These are phyloP conservation scores for Arthonia radiata DNA, from an alignment of 495 filamentous ascomycete species.

Conservation along the genomic window DNA sequence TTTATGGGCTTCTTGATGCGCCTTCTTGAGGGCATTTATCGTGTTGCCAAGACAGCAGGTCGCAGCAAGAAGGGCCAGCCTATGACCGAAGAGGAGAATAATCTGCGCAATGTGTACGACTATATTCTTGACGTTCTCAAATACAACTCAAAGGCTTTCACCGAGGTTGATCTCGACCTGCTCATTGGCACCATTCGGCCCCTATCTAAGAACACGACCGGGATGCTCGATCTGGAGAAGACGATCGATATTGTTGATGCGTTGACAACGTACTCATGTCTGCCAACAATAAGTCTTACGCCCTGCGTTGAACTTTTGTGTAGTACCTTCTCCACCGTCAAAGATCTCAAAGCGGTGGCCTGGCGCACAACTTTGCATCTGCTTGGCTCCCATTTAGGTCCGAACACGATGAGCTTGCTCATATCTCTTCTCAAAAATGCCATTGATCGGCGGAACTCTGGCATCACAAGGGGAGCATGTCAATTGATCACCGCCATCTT, in stretches of 20 bases:
- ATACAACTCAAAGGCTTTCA: slow-evolving; percentile 55
- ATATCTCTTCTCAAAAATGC: too few relatives aligned
- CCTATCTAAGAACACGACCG: slow-evolving; percentile 52
- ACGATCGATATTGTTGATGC: slow-evolving; percentile 56
- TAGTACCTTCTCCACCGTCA: slow-evolving; percentile 54
- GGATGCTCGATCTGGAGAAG: slow-evolving; percentile 46
- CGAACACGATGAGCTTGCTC: too few relatives aligned
- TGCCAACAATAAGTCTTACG: slow-evolving; percentile 40
- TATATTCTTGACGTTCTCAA: slow-evolving; percentile 61
- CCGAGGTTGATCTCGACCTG: slow-evolving; percentile 34
- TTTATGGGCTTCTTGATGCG: slow-evolving; percentile 29
- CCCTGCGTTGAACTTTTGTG: slow-evolving; percentile 58
- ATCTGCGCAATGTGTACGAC: slow-evolving; percentile 41
- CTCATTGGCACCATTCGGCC: slow-evolving; percentile 43
- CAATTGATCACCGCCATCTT: too few relatives aligned
- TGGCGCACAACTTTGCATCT: slow-evolving; percentile 57
- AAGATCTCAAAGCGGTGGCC: slow-evolving; percentile 38
- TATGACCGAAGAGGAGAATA: slow-evolving; percentile 36
- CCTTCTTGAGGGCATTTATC: slow-evolving; percentile 32
- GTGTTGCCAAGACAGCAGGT: slow-evolving; percentile 16
- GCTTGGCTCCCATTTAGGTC: slow-evolving; percentile 54
- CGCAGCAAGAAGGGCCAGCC: slow-evolving; percentile 23
- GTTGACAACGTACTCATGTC: slow-evolving; percentile 51
- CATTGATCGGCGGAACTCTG: too few relatives aligned
- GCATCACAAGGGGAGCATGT: too few relatives aligned